Conservation (phyloP, 192 early-diverging fungal genomes). For the Oehlia diaphana region DNA sequence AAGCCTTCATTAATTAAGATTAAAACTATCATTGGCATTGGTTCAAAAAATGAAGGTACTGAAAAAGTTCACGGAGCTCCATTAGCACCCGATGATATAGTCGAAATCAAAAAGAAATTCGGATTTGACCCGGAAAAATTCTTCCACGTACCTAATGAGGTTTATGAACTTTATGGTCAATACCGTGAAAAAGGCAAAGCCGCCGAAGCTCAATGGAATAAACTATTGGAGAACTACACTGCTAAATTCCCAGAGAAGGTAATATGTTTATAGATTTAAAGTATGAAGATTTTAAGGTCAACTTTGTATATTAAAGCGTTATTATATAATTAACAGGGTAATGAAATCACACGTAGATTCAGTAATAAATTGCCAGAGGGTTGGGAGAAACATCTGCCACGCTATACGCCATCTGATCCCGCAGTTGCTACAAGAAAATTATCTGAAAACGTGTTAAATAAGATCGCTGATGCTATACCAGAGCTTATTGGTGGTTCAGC, state of each 20-base stretch:
- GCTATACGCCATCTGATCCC: constrained; percentile 79
- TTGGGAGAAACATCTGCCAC: constrained; percentile 73
- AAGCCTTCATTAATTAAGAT: constrained; percentile 90
- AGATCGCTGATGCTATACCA: constrained; percentile 73
- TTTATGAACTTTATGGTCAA: constrained; percentile 53
- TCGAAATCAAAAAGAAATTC: constrained; percentile 75
- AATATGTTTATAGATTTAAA: not conserved
- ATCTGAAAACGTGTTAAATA: constrained; percentile 82
- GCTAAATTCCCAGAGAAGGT: constrained; percentile 62
- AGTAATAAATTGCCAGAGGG: constrained; percentile 69
- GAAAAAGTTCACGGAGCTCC: constrained; percentile 92
- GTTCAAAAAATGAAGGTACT: constrained; percentile 84
- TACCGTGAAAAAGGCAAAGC: constrained; percentile 62
- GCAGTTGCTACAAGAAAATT: constrained; percentile 86
- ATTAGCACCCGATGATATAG: constrained; percentile 78
- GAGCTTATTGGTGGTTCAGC: constrained; percentile 95
- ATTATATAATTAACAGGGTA: constrained; percentile 38
- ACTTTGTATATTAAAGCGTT: not conserved
- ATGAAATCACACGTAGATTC: constrained; percentile 77
- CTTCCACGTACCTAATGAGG: constrained; percentile 75
- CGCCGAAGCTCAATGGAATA: constrained; percentile 74
- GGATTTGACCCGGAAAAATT: constrained; percentile 77
- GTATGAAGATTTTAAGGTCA: not conserved
- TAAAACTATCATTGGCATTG: constrained; percentile 92
- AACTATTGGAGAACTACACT: constrained; percentile 69